These are phyloP conservation scores for Termitomyces sp. DNA, from an alignment of 1,284 basidiomycete species.

Conservation along the genomic window DNA sequence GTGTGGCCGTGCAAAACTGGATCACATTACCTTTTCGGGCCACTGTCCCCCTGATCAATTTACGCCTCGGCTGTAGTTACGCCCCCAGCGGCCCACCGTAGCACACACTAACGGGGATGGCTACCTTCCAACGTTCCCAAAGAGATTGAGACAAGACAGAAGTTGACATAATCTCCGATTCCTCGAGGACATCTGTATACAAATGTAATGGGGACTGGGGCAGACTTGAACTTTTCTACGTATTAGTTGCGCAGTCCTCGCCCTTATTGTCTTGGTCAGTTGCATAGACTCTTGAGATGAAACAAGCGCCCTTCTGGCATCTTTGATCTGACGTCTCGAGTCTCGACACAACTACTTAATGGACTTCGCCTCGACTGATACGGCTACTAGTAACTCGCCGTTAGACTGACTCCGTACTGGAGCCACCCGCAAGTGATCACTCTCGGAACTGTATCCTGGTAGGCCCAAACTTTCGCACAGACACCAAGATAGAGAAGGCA, in stretches of 20 bases:
- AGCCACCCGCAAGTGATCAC: background rate
- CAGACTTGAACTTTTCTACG: background rate
- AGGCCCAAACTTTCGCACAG: background rate
- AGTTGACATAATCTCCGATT: background rate
- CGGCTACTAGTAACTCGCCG: background rate
- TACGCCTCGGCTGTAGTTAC: no score
- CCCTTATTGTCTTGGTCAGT: background rate
- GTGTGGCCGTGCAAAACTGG: conserved; percentile 4
- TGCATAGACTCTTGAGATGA: background rate
- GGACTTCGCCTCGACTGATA: background rate
- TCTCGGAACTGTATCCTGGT: background rate
- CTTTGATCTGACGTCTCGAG: background rate
- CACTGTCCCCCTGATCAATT: background rate
- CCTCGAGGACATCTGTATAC: background rate
- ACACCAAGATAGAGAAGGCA: background rate
- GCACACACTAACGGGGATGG: no score
- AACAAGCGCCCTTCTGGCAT: background rate
- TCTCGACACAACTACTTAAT: background rate
- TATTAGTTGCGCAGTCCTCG: background rate
- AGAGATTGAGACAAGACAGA: background rate
- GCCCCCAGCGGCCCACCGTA: background rate
- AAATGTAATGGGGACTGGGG: background rate
- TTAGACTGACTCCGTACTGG: background rate
- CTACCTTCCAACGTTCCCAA: background rate
- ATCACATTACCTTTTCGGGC: conserved; percentile 15